Evolutionary conservation across 257 asterid species (phyloP), one percentile per base, ranked within the genome.

Genomic region (Plantago elongata): DNA sequence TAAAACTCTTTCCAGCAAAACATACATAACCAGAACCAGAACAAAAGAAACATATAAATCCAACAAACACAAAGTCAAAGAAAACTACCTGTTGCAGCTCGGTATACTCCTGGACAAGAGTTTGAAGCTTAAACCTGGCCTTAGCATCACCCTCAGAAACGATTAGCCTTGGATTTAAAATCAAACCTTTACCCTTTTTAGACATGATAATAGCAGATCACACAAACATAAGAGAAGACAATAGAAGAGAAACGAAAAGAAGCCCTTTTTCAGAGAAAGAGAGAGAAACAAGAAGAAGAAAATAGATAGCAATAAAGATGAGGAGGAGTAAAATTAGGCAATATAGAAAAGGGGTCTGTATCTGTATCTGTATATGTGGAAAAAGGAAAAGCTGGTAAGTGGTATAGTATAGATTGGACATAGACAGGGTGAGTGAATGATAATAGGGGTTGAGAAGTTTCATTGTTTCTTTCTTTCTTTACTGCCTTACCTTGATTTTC

Each of bases 21-120:
- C 22, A 13, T 57, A 9, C 1, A 67, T 9, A 27, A 61, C 27
- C n/a, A 51, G 16, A 37, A 29, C 27, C 8, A 17, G 14, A n/a
- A 58, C 16, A 48, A 1, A 18, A 47, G 13, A 46, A 29, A 50
- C 50, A 56, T 42, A 47, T 56, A 71, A 44, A 12, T 50, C 64
- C 45, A 61, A 42, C 46, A 13, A 22, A 54, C 15, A n/a, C 55
- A 47, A 34, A 34, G n/a, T 15, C 52, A 22, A 38, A 57, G 40
- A 38, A 22, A 2, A 49, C 13, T 59, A 89, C 97, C 91, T 72
- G 72, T 22, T 78, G 80, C 73, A 89, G 73, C 51, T 82, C 95
- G n/a, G 65, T 81, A 72, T 63, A 89, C 62, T 86, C 97, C 56
- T 82, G 95, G 64, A 79, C 62, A 59, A 89, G 91, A 45, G 75